Evolutionary conservation across 139 green algal species (phyloP), one percentile per base, ranked within the genome.

Genomic region (Zygnema circumcarinatum): DNA sequence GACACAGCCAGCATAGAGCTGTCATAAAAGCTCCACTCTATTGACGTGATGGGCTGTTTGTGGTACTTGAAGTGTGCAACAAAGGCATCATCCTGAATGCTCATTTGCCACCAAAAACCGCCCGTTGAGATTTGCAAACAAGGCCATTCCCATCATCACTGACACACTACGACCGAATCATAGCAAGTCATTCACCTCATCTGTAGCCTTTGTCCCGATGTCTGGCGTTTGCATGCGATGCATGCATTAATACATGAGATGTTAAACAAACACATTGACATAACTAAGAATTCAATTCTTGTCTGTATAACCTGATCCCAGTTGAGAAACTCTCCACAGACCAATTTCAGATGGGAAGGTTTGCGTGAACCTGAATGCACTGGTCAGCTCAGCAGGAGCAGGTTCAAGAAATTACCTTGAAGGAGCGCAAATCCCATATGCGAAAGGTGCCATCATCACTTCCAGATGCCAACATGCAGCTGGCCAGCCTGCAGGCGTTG

Each of bases 11-110:
- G 89, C 93, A 98, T 97, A 74, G 95, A 96, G n/a, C 91, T 91
- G 92, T 99, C 97, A 72, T 97, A 93, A 1, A 96, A 95, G 42
- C 92, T 97, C 97, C 97, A 99, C 92, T 99, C 96, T 31, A 99
- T 92, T 21, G 91, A 94, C 1, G 96, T 98, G 35, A 99, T 92
- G 25, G 94, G 81, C n/a, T 67, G 88, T 31, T 69, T 76, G 81
- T 92, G 84, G 90, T 96, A 93, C 20, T 87, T 82, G 56, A 97
- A 96, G 89, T 95, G 91, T 20, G 95, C 95, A 2, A 97, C 93
- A 25, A 88, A 91, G 22, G 32, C 47, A 52, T 86, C 87, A 29
- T 90, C 67, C 76, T 80, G 38, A 68, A 67, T n/a, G n/a, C n/a
- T n/a, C n/a, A n/a, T n/a, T n/a, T n/a, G n/a, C n/a, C n/a, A 32